Evolutionary conservation across 371 early-diverging fungal species (phyloP).

Genomic region (Dichotomocladium elegans): DNA sequence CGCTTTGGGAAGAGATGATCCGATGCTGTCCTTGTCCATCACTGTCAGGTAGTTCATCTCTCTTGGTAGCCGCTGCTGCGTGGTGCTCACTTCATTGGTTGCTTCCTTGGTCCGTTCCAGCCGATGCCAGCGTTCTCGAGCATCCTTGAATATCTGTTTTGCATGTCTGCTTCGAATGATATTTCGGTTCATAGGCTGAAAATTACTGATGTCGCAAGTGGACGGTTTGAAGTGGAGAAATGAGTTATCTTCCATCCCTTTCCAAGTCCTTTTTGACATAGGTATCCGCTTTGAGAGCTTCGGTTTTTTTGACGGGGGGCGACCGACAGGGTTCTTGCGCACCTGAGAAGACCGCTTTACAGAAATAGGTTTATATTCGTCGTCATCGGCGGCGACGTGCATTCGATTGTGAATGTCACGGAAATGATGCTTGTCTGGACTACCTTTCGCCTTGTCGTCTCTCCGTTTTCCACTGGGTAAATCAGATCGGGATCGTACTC

Average conservation of each 20-base stretch:
- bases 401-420: constrained; percentile 9
- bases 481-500: not conserved
- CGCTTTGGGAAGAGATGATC: constrained; percentile 10
- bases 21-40: not conserved
- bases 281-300: constrained; percentile 22
- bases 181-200: constrained; percentile 4
- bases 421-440: constrained; percentile 1
- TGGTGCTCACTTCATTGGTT: constrained; percentile 2
- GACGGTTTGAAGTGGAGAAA: not conserved
- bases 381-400: constrained; percentile 1
- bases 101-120: not conserved
- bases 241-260: not conserved
- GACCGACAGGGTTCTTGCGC: constrained; percentile 10
- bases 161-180: constrained; percentile 16
- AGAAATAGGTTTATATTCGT: not conserved
- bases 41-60: not conserved
- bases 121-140: constrained; percentile 2
- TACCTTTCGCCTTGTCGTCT: constrained; percentile 3
- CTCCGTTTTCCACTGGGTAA: not conserved
- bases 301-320: constrained; percentile 14
- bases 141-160: constrained; percentile 6
- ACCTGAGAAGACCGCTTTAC: not conserved
- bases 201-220: not conserved
- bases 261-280: constrained; percentile 10
- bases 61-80: constrained; percentile 20